These are phyloP conservation scores for Hypoxylon rickii DNA, from an alignment of 495 filamentous ascomycete genomes.

Conservation along the genomic window DNA sequence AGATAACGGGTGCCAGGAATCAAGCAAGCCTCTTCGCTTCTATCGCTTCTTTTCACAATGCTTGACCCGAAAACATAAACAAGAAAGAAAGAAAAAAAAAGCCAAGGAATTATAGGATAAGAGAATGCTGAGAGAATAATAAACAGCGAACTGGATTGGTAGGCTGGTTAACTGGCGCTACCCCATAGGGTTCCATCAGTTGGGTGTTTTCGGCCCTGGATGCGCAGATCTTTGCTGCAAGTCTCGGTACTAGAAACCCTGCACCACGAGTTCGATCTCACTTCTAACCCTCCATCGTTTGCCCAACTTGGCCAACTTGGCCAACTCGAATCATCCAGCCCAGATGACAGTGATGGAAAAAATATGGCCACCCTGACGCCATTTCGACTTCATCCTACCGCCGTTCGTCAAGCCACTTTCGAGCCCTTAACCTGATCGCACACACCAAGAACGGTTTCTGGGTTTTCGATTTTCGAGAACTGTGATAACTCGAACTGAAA, in stretches of 20 bases:
- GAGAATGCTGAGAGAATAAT: no score
- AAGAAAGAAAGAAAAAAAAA: slow-evolving; percentile 11
- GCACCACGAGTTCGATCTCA: slow-evolving; percentile 35
- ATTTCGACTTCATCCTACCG: slow-evolving; percentile 30
- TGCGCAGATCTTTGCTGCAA: slow-evolving; percentile 33
- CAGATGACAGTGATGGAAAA: slow-evolving; percentile 26
- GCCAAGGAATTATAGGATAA: no score
- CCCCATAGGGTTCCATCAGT: slow-evolving; percentile 4
- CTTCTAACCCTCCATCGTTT: slow-evolving; percentile 11
- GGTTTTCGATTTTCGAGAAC: no score
- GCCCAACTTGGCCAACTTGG: slow-evolving; percentile 5
- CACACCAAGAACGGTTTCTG: no score
- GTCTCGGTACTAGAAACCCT: slow-evolving; percentile 36
- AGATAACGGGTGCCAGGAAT: no score
- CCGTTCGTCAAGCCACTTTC: background rate
- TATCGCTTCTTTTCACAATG: no score
- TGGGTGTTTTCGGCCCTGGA: slow-evolving; percentile 25
- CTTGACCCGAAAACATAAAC: no score
- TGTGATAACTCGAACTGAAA: slow-evolving; percentile 3
- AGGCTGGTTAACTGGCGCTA: slow-evolving; percentile 6
- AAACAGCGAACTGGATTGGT: no score
- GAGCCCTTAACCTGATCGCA: background rate
- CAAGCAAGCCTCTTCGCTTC: no score
- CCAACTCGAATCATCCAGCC: no score
- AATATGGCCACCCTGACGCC: slow-evolving; percentile 16